Percentiles rank a stretch among this genome's conserved stretches.
These are phyloP conservation scores for Vitis rotundifolia DNA, from an alignment of 164 flowering plant species.

Conservation along the genomic window DNA sequence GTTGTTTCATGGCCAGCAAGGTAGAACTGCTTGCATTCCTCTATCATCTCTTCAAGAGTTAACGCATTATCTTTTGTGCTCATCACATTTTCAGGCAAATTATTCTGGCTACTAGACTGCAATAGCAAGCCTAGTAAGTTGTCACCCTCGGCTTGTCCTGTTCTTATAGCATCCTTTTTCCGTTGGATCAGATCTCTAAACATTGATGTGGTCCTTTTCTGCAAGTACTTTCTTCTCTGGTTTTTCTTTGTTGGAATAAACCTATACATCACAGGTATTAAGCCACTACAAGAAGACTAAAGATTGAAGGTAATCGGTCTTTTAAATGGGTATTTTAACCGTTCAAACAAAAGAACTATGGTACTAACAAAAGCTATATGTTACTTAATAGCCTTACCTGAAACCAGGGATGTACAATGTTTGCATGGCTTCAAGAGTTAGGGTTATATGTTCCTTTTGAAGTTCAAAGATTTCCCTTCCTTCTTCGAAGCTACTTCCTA, in stretches of 20 bases:
- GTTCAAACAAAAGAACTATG: no score
- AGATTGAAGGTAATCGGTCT: no score
- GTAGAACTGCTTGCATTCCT: conserved; percentile 18
- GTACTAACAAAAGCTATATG: no score
- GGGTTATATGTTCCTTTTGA: conserved; percentile 7
- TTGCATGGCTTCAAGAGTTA: no score
- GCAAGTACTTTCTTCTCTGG: conserved; percentile 16
- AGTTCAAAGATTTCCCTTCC: conserved; percentile 20
- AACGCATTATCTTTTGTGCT: background rate
- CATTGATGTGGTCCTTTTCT: conserved; percentile 17
- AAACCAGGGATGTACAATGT: conserved; percentile 36
- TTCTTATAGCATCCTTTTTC: conserved; percentile 11
- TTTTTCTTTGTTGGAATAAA: conserved; percentile 32
- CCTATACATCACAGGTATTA: conserved; percentile 1
- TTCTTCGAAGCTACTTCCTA: conserved; percentile 23
- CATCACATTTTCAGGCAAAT: conserved; percentile 1
- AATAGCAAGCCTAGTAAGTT: conserved; percentile 25
- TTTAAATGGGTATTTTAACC: no score
- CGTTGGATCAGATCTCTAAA: conserved; percentile 9
- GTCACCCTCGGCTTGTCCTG: conserved; percentile 8
- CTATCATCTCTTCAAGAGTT: conserved; percentile 10
- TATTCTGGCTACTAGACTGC: conserved; percentile 15
- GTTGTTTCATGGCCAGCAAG: conserved; percentile 30
- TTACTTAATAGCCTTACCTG: conserved; percentile 18
- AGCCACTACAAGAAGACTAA: no score